These are phyloP conservation scores for Leccinum obscurum DNA, from an alignment of 768 basidiomycete species.

Conservation along the genomic window DNA sequence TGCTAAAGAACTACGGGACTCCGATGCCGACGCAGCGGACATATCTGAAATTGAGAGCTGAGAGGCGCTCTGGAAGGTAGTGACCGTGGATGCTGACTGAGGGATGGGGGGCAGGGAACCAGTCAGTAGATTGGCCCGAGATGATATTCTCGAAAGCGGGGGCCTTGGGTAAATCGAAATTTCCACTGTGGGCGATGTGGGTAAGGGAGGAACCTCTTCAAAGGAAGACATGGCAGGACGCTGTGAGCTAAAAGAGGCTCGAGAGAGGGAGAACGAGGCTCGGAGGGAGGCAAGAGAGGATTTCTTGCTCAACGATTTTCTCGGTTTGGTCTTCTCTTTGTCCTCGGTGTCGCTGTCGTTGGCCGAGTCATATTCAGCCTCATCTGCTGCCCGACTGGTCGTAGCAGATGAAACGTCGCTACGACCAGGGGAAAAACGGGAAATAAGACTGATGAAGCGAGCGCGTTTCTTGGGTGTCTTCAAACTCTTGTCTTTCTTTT, in stretches of 20 bases:
- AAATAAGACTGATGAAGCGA: constrained; percentile 35
- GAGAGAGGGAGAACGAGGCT: constrained; percentile 31
- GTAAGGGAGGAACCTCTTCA: constrained; percentile 30
- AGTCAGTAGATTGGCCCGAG: constrained; percentile 15
- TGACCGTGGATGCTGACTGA: constrained; percentile 29
- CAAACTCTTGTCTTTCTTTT: constrained; percentile 22
- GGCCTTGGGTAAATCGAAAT: not conserved
- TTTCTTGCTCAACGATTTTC: constrained; percentile 29
- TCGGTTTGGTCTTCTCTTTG: constrained; percentile 13
- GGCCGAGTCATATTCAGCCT: constrained; percentile 22
- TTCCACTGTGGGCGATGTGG: constrained; percentile 24
- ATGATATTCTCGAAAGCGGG: constrained; percentile 25
- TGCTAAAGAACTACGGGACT: constrained; percentile 22
- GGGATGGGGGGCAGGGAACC: constrained; percentile 28
- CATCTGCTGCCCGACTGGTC: constrained; percentile 2
- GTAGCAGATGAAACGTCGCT: constrained; percentile 15
- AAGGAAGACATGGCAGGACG: constrained; percentile 18
- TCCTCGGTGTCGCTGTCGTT: constrained; percentile 26
- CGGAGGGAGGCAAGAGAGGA: constrained; percentile 32
- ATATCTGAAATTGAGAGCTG: constrained; percentile 22
- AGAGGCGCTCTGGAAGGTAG: constrained; percentile 24
- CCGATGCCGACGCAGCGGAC: constrained; percentile 11
- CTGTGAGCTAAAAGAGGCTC: constrained; percentile 30
- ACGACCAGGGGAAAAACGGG: constrained; percentile 33
- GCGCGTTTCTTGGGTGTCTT: constrained; percentile 33